Base-by-base conservation (phyloP, 495 filamentous ascomycete genomes). In the Pyrenopolyporus hunteri region DNA sequence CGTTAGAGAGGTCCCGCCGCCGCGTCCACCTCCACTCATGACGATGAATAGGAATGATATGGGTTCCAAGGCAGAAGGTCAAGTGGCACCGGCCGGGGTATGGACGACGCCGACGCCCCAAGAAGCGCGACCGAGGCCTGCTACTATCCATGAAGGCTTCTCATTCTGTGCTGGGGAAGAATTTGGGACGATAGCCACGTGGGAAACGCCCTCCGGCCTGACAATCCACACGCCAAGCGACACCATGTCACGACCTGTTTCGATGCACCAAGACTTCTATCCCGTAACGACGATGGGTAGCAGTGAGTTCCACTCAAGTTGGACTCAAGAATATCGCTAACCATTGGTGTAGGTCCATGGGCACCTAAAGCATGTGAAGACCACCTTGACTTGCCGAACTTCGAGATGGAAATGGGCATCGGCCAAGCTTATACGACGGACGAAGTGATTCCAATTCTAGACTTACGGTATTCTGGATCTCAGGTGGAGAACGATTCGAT, bases 91-190 rank as follows among this genome's bases (percentile, higher is more conserved):
- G 9, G 66, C 75, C 16, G 75, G 71, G 17, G 63, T 76, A 22
- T 81, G 78, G 78, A 74, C 75, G n/a, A 75, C 74, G 40, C 73
- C 76, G 13, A 67, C 73, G 11, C 67, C 76, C 19, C 76, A 80
- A 45, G 67, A 71, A 61, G 60, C 76, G 53, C 74, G 74, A 39
- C 78, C 80, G 25, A 73, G 82, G 22, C 80, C 82, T 31, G 80
- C 80, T 31, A 83, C 82, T 33, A 84, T 85, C 54, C 80, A 83
- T 49, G 82, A 85, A 69, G 80, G 78, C 32, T 86, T 85, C 63
- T 79, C 80, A 33, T 85, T 81, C 55, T 82, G 81, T 59, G 73
- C 84, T 46, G 74, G 77, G 17, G 81, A 79, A 32, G 76, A 79
- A 13, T 83, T 76, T 36, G 71, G 74, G 20, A 70, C 76, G 0